These are phyloP conservation scores for Aspergillus caelatus DNA, from an alignment of 2,329 filamentous ascomycete genomes.

Conservation along the genomic window DNA sequence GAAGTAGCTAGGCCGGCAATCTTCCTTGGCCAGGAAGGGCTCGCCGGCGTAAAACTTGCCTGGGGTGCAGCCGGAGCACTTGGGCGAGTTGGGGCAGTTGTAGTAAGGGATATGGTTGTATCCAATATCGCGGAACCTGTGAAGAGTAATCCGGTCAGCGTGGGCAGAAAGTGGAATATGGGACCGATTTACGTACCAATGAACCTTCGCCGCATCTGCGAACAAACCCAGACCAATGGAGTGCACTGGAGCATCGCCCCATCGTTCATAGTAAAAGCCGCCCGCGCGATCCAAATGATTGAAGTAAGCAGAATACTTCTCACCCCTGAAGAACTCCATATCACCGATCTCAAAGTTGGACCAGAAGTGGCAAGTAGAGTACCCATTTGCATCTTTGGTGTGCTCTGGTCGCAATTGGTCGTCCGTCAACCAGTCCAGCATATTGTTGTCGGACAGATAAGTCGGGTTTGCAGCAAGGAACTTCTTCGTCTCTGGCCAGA, in stretches of 20 bases:
- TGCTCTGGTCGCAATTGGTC: constrained; percentile 74
- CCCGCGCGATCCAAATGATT: constrained; percentile 90
- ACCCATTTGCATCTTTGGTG: constrained; percentile 80
- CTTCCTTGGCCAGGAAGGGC: constrained; percentile 80
- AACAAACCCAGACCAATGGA: constrained; percentile 91
- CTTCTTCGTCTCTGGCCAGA: constrained; percentile 95
- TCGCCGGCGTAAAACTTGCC: constrained; percentile 90
- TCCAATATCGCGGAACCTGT: constrained; percentile 97
- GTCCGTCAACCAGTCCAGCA: constrained; percentile 85
- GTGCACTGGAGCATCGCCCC: constrained; percentile 97
- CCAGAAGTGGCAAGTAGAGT: constrained; percentile 99
- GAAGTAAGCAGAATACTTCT: constrained; percentile 93
- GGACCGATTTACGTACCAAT: constrained; percentile 69
- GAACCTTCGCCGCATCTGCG: constrained; percentile 85
- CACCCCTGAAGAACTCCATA: constrained; percentile 87
- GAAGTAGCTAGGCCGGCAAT: constrained; percentile 96
- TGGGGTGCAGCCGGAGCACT: constrained; percentile 84
- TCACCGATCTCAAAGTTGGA: constrained; percentile 97
- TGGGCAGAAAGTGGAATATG: background rate
- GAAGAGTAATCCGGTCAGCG: constrained; percentile 7
- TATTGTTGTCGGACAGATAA: constrained; percentile 80
- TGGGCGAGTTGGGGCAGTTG: constrained; percentile 96
- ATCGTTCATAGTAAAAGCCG: constrained; percentile 98
- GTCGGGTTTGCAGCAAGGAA: constrained; percentile 85
- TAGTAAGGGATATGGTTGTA: constrained; percentile 99